A percentile compares a stretch with the other conserved stretches of the same genome.
These are phyloP conservation scores for Aspergillus leporis DNA, from an alignment of 495 filamentous ascomycete species.

Conservation along the genomic window DNA sequence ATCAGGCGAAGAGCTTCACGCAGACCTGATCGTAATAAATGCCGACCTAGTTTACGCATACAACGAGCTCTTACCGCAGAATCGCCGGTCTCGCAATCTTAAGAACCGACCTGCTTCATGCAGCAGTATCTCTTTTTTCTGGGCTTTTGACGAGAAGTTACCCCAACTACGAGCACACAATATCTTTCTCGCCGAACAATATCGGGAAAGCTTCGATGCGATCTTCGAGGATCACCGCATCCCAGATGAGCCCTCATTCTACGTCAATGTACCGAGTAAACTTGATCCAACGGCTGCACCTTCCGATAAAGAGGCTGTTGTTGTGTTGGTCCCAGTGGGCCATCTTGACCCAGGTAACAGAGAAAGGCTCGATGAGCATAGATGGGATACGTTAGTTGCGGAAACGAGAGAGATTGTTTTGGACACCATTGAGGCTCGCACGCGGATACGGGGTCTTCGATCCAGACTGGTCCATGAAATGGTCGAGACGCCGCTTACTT, in stretches of 20 bases:
- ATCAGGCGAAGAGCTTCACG: slow-evolving; percentile 50
- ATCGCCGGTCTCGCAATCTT: slow-evolving; percentile 48
- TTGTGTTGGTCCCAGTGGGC: slow-evolving; percentile 68
- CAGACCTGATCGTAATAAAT: slow-evolving; percentile 66
- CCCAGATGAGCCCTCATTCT: slow-evolving; percentile 66
- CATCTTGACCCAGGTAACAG: slow-evolving; percentile 44
- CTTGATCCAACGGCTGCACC: slow-evolving; percentile 67
- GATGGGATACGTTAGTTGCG: slow-evolving; percentile 52
- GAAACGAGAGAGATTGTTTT: slow-evolving; percentile 54
- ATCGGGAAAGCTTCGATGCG: slow-evolving; percentile 65
- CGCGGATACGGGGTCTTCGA: slow-evolving; percentile 44
- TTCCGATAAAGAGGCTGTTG: slow-evolving; percentile 56
- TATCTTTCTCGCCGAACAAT: slow-evolving; percentile 71
- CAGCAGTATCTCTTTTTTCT: slow-evolving; percentile 74
- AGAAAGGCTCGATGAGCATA: slow-evolving; percentile 42
- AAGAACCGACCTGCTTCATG: slow-evolving; percentile 55
- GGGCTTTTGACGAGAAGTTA: slow-evolving; percentile 57
- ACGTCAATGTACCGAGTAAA: slow-evolving; percentile 68
- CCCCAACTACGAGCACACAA: slow-evolving; percentile 67
- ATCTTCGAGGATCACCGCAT: slow-evolving; percentile 68
- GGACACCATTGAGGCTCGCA: slow-evolving; percentile 54
- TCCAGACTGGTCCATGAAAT: slow-evolving; percentile 55
- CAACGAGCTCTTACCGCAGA: slow-evolving; percentile 58
- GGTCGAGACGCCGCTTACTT: slow-evolving; percentile 60
- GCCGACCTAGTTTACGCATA: slow-evolving; percentile 72